Conservation (phyloP, 2,329 filamentous ascomycete species). For the Microcyclospora tardicrescens region DNA sequence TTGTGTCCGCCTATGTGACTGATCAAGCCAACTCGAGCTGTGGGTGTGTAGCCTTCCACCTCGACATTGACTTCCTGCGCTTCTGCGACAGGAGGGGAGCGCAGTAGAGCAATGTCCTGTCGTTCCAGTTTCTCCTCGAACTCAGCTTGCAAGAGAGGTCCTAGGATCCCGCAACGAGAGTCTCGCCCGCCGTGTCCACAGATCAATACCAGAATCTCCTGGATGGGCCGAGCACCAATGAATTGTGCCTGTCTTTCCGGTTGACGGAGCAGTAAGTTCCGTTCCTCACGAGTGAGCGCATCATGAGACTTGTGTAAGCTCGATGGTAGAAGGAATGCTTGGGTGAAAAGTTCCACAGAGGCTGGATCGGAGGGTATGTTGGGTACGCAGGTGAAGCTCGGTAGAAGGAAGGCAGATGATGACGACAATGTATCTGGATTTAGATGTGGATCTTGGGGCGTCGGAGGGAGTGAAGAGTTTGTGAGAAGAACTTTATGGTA, state of each 20-base stretch:
- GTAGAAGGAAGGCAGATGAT: slow-evolving; percentile 63
- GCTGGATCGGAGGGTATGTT: slow-evolving; percentile 52
- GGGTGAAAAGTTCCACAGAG: slow-evolving; percentile 43
- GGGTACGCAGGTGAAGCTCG: slow-evolving; percentile 69
- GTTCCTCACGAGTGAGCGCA: slow-evolving; percentile 40
- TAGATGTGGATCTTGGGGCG: slow-evolving; percentile 5
- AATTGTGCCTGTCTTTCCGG: slow-evolving; percentile 36
- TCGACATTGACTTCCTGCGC: slow-evolving; percentile 22
- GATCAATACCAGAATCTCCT: slow-evolving; percentile 65
- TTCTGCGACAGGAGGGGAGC: slow-evolving; percentile 28
- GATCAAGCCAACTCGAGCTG: slow-evolving; percentile 54
- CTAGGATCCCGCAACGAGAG: slow-evolving; percentile 66
- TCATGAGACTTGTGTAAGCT: slow-evolving; percentile 51
- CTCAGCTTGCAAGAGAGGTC: slow-evolving; percentile 56
- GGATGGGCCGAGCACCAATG: slow-evolving; percentile 45
- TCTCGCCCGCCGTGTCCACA: slow-evolving; percentile 82
- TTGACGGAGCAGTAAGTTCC: slow-evolving; percentile 33
- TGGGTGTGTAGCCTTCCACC: slow-evolving; percentile 15
- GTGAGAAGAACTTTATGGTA: slow-evolving; percentile 70
- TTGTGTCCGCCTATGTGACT: slow-evolving; percentile 78
- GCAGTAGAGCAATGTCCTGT: slow-evolving; percentile 37
- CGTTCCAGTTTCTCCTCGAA: slow-evolving; percentile 50
- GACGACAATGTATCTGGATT: slow-evolving; percentile 16
- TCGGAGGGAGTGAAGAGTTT: slow-evolving; percentile 60
- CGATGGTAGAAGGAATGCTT: slow-evolving; percentile 52